Percentiles rank a stretch among this genome's conserved stretches.
Conservation (phyloP, 768 basidiomycete species). For the Bullera alba region DNA sequence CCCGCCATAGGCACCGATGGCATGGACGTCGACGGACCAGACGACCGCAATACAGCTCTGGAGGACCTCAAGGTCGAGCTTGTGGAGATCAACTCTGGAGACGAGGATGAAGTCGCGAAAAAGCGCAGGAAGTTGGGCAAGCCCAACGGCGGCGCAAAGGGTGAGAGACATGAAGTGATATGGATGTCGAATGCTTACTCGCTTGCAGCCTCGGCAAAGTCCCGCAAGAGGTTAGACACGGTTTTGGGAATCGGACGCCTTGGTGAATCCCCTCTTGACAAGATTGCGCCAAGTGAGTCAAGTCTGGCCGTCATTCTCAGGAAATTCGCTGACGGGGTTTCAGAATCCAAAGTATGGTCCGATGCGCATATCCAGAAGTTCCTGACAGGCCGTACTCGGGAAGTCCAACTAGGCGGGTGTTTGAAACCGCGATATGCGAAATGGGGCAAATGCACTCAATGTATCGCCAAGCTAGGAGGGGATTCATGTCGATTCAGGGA, state of each 20-base stretch:
- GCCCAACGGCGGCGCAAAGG: too few species aligned
- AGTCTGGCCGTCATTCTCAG: background rate
- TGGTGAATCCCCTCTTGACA: slow-evolving; percentile 19
- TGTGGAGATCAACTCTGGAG: background rate
- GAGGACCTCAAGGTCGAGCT: slow-evolving; percentile 4
- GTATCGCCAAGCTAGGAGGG: slow-evolving; percentile 28
- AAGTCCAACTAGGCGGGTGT: slow-evolving; percentile 28
- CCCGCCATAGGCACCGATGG: too few species aligned
- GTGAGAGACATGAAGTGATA: too few species aligned
- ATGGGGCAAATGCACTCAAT: slow-evolving; percentile 38
- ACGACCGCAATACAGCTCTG: slow-evolving; percentile 2
- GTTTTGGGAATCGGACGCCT: slow-evolving; percentile 4
- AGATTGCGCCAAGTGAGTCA: slow-evolving; percentile 19
- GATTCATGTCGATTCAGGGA: slow-evolving; percentile 37
- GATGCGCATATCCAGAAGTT: slow-evolving; percentile 17
- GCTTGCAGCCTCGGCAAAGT: background rate
- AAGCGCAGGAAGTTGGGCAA: too few species aligned
- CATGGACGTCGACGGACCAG: background rate
- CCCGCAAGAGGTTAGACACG: slow-evolving; percentile 8
- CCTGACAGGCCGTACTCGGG: slow-evolving; percentile 20
- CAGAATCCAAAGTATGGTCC: slow-evolving; percentile 12
- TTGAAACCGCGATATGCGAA: slow-evolving; percentile 24
- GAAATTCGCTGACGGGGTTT: background rate
- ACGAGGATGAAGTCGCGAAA: background rate
- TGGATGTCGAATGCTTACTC: too few species aligned